Conservation (phyloP, 2,329 filamentous ascomycete species). For the Fusarium phyllophilum region DNA sequence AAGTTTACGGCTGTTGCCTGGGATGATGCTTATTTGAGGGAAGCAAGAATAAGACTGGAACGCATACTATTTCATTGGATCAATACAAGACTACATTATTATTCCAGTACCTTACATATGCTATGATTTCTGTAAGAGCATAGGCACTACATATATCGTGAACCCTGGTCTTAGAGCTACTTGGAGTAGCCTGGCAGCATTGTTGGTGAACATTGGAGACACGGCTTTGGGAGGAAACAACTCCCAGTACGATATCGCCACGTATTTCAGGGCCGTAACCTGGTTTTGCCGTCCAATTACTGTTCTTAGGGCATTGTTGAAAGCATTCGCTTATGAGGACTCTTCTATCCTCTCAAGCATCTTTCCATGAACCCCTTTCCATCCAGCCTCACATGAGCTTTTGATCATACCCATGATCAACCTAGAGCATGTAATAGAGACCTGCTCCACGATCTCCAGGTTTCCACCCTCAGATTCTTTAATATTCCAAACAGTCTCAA, state of each 20-base stretch:
- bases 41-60: background rate
- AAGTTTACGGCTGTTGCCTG: slow-evolving; percentile 6
- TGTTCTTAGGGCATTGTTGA: background rate
- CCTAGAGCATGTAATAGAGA: slow-evolving; percentile 61
- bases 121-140: background rate
- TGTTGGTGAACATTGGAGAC: background rate
- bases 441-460: slow-evolving; percentile 60
- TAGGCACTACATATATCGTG: background rate
- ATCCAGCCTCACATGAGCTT: slow-evolving; percentile 61
- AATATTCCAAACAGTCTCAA: slow-evolving; percentile 64
- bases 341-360: slow-evolving; percentile 53
- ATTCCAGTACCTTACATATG: too few relatives aligned
- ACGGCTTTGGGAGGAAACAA: background rate
- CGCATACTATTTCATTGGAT: background rate
- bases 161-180: background rate
- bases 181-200: background rate
- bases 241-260: too few relatives aligned
- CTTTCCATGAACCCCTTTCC: slow-evolving; percentile 61
- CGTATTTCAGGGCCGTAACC: background rate
- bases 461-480: slow-evolving; percentile 46
- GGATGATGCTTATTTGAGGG: background rate
- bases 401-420: slow-evolving; percentile 61
- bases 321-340: slow-evolving; percentile 4
- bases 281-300: background rate
- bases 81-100: background rate